Evolutionary conservation across 352 stramenopile species (phyloP), one percentile per base, ranked within the genome.

Genomic region (Peronospora destructor): DNA sequence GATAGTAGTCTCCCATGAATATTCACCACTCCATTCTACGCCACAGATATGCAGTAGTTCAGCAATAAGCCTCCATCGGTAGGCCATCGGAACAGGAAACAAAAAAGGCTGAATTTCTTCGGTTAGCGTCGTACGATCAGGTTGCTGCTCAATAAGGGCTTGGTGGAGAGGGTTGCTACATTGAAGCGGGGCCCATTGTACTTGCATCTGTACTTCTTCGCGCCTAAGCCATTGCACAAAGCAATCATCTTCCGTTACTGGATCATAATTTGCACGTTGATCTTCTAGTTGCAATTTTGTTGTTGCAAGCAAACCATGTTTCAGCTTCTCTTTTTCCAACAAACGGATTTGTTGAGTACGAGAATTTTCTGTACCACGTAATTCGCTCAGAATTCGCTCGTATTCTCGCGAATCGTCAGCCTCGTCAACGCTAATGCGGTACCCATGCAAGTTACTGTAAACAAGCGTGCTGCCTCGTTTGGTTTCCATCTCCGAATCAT

Each of bases 21-120:
- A 54, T 26, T 44, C 38, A n/a, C 49, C 53, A 40, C 43, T 13
- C 49, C 61, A 64, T 4, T 59, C 36, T n/a, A 90, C 56, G 25
- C 77, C 82, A 32, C 68, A 59, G 35, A 73, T 43, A 10, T 71
- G 40, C 10, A 93, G 53, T 9, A 89, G 41, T 9, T 66, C 63
- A 1, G 53, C 40, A 26, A 86, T 38, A 12, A 82, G 38, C 0
- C 49, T 23, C 40, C 70, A 60, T 12, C 62, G 70, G n/a, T 69
- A 47, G 0, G 32, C n/a, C n/a, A 33, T 23, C 0, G 68, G 66
- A 13, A 89, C 61, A 34, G 43, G 33, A 57, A 90, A 89, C 25
- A 93, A 47, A 57, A 90, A 93, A 17, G 83, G 83, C 28, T 85
- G 61, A 26, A 90, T 68, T 56, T 93, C 83, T 43, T 93, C 83